These are phyloP conservation scores for Plasmodium sp. DNA, from an alignment of 169 alveolate species.

Conservation along the genomic window DNA sequence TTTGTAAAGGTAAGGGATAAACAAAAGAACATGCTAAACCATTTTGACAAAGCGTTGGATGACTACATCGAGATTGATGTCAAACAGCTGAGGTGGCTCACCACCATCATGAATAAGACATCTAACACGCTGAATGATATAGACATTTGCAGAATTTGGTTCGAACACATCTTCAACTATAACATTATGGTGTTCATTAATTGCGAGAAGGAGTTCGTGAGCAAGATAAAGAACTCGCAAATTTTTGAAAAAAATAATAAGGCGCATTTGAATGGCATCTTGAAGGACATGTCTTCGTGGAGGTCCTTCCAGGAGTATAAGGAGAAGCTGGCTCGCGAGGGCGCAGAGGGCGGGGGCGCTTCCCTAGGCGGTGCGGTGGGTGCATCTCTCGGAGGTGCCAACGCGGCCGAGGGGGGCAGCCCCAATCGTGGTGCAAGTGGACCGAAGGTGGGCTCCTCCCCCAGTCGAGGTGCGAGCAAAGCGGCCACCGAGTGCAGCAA, in stretches of 20 bases:
- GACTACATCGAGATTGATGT: constrained; percentile 52
- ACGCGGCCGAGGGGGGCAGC: not conserved
- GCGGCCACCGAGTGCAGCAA: not conserved
- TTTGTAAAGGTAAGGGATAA: constrained; percentile 20
- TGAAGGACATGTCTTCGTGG: constrained; percentile 43
- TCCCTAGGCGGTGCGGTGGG: not conserved
- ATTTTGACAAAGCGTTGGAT: constrained; percentile 32
- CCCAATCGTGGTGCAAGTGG: not conserved
- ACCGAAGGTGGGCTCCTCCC: not conserved
- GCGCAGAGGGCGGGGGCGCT: not conserved
- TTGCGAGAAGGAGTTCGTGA: constrained; percentile 59
- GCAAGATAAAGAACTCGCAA: constrained; percentile 26
- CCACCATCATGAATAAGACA: constrained; percentile 56
- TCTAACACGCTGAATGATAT: constrained; percentile 44
- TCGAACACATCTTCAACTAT: constrained; percentile 33
- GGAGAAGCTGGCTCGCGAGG: constrained; percentile 5
- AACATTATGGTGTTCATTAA: constrained; percentile 35
- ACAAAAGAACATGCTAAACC: constrained; percentile 14
- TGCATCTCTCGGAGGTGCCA: not conserved
- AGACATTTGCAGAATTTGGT: constrained; percentile 71
- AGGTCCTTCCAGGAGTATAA: constrained; percentile 25
- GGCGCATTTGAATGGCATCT: constrained; percentile 16
- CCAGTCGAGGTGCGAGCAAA: not conserved
- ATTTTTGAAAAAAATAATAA: constrained; percentile 61
- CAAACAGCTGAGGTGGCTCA: constrained; percentile 66